phyloP scores from a whole-genome alignment of 2,329 filamentous ascomycete species.

The Alternaria incomplexa region DNA sequence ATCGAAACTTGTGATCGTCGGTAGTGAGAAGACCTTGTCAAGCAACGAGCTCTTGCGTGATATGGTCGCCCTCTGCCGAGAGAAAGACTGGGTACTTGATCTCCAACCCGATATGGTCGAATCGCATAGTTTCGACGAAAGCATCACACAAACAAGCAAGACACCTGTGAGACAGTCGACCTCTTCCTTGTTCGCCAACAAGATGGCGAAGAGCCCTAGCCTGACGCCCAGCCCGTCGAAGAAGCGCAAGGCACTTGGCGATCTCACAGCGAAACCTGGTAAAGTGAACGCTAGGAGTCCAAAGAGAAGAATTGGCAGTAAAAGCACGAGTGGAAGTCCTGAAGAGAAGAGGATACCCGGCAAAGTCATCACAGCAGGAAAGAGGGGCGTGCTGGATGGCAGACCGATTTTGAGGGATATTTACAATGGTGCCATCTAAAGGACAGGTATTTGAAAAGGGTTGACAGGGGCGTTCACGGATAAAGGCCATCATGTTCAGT shows the following conservation, averaged over 20 bases:
- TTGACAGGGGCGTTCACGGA: background rate
- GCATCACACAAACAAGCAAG: constrained; percentile 47
- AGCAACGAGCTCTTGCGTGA: constrained; percentile 74
- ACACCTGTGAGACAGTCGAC: constrained; percentile 9
- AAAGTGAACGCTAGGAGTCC: constrained; percentile 18
- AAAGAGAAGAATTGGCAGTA: constrained; percentile 29
- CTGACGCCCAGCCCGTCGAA: constrained; percentile 39
- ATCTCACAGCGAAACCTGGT: constrained; percentile 22
- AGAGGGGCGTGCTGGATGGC: constrained; percentile 65
- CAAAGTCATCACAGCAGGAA: constrained; percentile 64
- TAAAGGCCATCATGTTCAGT: background rate
- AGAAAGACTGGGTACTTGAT: constrained; percentile 79
- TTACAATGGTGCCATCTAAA: constrained; percentile 62
- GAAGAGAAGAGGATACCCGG: constrained; percentile 58
- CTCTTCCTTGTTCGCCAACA: background rate
- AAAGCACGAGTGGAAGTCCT: constrained; percentile 28
- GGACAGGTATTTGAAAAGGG: background rate
- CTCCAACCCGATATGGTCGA: constrained; percentile 69
- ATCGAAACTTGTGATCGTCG: constrained; percentile 88
- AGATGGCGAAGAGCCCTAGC: constrained; percentile 1
- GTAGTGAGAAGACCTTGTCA: constrained; percentile 76
- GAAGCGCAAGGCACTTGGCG: constrained; percentile 37
- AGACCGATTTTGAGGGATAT: constrained; percentile 77
- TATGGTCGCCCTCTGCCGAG: constrained; percentile 79
- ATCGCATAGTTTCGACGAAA: constrained; percentile 71